Base-by-base conservation (phyloP, 495 filamentous ascomycete species). In the Bacidia gigantensis region DNA sequence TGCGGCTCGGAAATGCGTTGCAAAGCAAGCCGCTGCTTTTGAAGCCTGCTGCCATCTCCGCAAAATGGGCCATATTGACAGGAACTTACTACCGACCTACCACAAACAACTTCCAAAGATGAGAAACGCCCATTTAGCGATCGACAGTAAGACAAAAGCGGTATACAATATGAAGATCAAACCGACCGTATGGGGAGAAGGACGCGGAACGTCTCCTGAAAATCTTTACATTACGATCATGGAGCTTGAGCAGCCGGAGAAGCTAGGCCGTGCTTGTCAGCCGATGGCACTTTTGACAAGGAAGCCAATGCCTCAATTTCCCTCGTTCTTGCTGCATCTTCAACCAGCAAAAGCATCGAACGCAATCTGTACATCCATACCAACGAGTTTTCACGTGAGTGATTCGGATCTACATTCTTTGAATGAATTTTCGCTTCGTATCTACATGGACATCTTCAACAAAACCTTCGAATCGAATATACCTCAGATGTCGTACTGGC, bases 21-120 rank as follows among this genome's bases (percentile, higher is more conserved):
- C 92, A n/a, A 95, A 94, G 64, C 82, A 85, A 56, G 83, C 89
- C 7, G 92, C 87, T 12, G 92, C 92, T 2, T 97, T 92, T 62
- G 83, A 92, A 60, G 76, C 84, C 41, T 95, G 89, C 58, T 56
- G 92, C 2, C 51, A 78, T 50, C 74, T 98, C 3, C 71, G 82
- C 22, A 76, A 78, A 51, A 71, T 74, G 39, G 72, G 75, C 9
- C 77, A 86, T 53, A 65, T 98, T 0, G 81, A 95, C 65, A 74
- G 77, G 3, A 65, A 87, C 58, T 72, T 96, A 9, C 70, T 80
- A 48, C 85, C 92, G 0, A 78, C 75, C 2, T 86, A 84, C 51
- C 79, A 75, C 22, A 90, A 84, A 57, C 71, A 78, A 39, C 68
- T 89, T 1, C 89, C 87, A 2, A 77, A 72, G 5, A 95, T 95